phyloP scores from a whole-genome alignment of 306 rosid species.

The Boehmeria nivea region DNA sequence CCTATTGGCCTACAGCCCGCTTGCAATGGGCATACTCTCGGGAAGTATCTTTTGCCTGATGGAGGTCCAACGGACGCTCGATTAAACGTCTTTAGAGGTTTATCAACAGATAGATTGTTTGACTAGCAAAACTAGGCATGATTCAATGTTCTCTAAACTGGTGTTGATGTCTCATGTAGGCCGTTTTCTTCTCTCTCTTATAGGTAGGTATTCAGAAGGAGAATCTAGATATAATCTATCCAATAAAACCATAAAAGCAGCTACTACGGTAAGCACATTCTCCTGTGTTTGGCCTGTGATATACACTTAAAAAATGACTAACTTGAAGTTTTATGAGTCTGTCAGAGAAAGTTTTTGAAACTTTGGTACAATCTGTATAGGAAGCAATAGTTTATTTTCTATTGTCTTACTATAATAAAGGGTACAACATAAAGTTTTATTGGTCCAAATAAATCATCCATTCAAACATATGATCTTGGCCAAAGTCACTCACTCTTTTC shows the following conservation, averaged over 20 bases:
- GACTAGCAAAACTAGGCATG: background rate
- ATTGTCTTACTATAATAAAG: no score
- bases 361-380: background rate
- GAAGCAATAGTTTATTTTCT: no score
- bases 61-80: constrained; percentile 67
- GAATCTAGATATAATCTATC: constrained; percentile 80
- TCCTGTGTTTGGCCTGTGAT: constrained; percentile 6
- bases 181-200: constrained; percentile 6
- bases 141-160: constrained; percentile 4
- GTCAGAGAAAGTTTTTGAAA: background rate
- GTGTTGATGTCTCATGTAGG: constrained; percentile 11
- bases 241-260: constrained; percentile 39
- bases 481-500: background rate
- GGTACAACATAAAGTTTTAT: no score
- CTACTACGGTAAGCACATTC: constrained; percentile 46
- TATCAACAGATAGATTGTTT: constrained; percentile 6
- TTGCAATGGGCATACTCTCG: constrained; percentile 98
- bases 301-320: background rate
- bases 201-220: constrained; percentile 84
- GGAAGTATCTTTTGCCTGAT: constrained; percentile 59
- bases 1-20: constrained; percentile 89
- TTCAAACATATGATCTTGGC: no score
- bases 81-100: constrained; percentile 79
- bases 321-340: background rate
- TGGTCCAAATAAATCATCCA: no score